phyloP scores from a whole-genome alignment of 371 early-diverging fungal genomes.

The Mucor mucedo region DNA sequence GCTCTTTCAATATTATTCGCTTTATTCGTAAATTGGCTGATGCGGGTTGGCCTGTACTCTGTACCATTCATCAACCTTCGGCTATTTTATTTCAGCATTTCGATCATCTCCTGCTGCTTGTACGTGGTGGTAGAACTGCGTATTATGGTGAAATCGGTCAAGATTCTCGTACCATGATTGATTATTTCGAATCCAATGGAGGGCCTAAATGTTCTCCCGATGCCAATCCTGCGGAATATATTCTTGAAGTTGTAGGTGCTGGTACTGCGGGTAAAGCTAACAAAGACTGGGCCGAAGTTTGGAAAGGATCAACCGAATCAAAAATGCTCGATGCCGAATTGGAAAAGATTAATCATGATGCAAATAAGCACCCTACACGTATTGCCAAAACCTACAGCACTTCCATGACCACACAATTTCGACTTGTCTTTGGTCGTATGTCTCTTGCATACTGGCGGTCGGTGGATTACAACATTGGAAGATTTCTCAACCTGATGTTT shows the following conservation, averaged over 20 bases:
- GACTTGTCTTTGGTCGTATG: slow-evolving; percentile 56
- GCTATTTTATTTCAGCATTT: slow-evolving; percentile 65
- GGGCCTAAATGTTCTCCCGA: slow-evolving; percentile 52
- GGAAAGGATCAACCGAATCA: slow-evolving; percentile 44
- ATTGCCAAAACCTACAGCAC: slow-evolving; percentile 31
- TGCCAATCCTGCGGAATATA: slow-evolving; percentile 48
- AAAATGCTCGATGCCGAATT: slow-evolving; percentile 25
- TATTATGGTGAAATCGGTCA: slow-evolving; percentile 69
- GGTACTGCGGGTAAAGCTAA: slow-evolving; percentile 45
- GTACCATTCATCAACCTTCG: slow-evolving; percentile 72
- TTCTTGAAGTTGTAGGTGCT: slow-evolving; percentile 55
- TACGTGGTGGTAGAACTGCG: slow-evolving; percentile 64
- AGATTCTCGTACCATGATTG: slow-evolving; percentile 51
- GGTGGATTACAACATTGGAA: slow-evolving; percentile 62
- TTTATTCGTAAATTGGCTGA: slow-evolving; percentile 65
- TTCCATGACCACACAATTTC: slow-evolving; percentile 36
- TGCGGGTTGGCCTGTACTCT: slow-evolving; percentile 62
- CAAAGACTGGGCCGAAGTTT: slow-evolving; percentile 60
- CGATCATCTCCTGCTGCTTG: slow-evolving; percentile 68
- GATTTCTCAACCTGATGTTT: slow-evolving; percentile 46
- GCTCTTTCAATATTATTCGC: slow-evolving; percentile 68
- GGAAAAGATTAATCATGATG: slow-evolving; percentile 14
- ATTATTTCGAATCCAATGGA: slow-evolving; percentile 63
- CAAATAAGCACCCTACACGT: slow-evolving; percentile 22
- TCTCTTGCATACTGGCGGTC: slow-evolving; percentile 59